phyloP scores from a whole-genome alignment of 352 stramenopile species.

The Globisporangium lucens region DNA sequence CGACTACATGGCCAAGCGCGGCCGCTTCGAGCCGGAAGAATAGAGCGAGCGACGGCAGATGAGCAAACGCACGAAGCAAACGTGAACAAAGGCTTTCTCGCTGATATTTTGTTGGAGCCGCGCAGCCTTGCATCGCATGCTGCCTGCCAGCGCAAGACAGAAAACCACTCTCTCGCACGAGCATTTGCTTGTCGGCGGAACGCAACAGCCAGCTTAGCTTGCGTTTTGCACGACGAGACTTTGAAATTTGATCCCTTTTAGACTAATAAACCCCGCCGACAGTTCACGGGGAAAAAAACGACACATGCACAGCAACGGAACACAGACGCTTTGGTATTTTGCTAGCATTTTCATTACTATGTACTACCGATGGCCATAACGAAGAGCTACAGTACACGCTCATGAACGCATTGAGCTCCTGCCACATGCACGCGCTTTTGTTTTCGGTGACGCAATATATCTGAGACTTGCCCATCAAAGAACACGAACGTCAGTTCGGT shows the following conservation, averaged over 20 bases:
- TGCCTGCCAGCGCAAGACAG: neutral
- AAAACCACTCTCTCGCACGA: neutral
- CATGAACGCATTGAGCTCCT: too few species aligned
- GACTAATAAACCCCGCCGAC: neutral
- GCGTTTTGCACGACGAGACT: neutral
- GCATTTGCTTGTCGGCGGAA: neutral
- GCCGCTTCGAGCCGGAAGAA: constrained; percentile 51
- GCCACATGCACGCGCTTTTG: too few species aligned
- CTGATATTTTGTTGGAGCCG: neutral
- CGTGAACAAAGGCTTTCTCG: neutral
- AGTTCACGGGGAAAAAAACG: neutral
- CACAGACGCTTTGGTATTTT: neutral
- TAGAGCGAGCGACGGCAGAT: neutral
- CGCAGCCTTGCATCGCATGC: neutral
- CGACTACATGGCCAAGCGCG: constrained; percentile 75
- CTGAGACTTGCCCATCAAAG: neutral
- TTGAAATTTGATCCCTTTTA: neutral
- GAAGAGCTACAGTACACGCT: too few species aligned
- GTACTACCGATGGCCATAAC: too few species aligned
- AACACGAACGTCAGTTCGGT: neutral
- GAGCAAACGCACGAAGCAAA: neutral
- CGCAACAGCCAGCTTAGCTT: too few species aligned
- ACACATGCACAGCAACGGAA: neutral
- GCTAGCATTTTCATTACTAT: too few species aligned
- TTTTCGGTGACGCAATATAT: too few species aligned